Base-by-base conservation (phyloP, 495 filamentous ascomycete genomes). In the Astrothelium subdiscretum region DNA sequence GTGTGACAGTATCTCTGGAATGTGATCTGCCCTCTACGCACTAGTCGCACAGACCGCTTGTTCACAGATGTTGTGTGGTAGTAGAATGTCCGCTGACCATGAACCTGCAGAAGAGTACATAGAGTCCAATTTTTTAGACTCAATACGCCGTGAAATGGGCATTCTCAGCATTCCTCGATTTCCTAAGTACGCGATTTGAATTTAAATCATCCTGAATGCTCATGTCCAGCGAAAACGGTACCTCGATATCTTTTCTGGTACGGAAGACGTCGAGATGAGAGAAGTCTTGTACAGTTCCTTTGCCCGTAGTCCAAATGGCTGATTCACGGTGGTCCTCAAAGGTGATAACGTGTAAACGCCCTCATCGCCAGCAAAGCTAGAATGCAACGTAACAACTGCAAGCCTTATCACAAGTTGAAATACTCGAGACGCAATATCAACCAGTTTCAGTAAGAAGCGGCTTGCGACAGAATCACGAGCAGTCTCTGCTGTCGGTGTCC, bases 311-410 rank as follows among this genome's bases (percentile, higher is more conserved):
- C n/a, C n/a, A n/a, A n/a, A n/a, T n/a, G n/a, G n/a, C n/a, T n/a
- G n/a, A n/a, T n/a, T 48, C 43, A 18, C 20, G 43, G 11, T 22
- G 10, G 43, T 48, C 43, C 29, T 29, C 20, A 12, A 54, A 27
- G 12, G 29, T 54, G 24, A 11, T 24, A 54, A 54, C 15, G 48
- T 24, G 29, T n/a, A n/a, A n/a, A n/a, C n/a, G n/a, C n/a, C n/a
- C 48, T 54, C 22, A 54, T 29, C 20, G 48, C 48, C 24, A 29
- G 48, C 20, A 54, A 54, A 54, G 48, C 48, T 54, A 54, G 20
- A 29, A 27, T 54, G 48, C 48, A 54, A 54, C 48, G 48, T 54
- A 54, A 54, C 48, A 54, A 54, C 12, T 54, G 48, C 48, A 54
- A 54, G 48, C 48, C 48, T 54, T 1, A 54, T 54, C 48, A 54